phyloP scores from a whole-genome alignment of 2,329 filamentous ascomycete species.

The Exophiala calicioides region DNA sequence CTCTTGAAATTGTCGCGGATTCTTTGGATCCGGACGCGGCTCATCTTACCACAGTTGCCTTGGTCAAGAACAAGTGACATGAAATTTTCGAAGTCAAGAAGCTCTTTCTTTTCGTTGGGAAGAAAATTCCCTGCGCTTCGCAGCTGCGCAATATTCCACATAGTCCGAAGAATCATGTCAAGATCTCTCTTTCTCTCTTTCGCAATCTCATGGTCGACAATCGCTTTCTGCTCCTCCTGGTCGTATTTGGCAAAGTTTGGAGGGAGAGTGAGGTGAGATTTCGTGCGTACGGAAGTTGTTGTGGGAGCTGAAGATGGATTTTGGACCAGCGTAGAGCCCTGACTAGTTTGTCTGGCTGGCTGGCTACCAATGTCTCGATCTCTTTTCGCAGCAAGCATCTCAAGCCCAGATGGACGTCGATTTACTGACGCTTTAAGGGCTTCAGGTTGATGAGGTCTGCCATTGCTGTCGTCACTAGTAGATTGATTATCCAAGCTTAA shows the following conservation, averaged over 20 bases:
- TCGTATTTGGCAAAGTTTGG: conserved; percentile 12
- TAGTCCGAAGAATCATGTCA: conserved; percentile 12
- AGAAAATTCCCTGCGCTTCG: conserved; percentile 15
- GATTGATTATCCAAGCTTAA: conserved; percentile 2
- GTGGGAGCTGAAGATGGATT: neutral
- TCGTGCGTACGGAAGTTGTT: neutral
- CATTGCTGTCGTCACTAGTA: conserved; percentile 8
- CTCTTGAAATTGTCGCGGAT: conserved; percentile 26
- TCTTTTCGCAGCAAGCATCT: conserved; percentile 13
- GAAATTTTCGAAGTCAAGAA: conserved; percentile 21
- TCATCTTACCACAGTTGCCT: conserved; percentile 14
- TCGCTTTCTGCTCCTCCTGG: conserved; percentile 15
- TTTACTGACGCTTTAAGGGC: neutral
- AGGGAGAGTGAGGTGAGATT: conserved; percentile 10
- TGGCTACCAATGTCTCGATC: neutral
- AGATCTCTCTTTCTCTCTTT: conserved; percentile 27
- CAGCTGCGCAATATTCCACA: conserved; percentile 16
- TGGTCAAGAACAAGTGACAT: conserved; percentile 19
- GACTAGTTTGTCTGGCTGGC: neutral
- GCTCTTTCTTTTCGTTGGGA: conserved; percentile 19
- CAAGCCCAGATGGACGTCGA: conserved; percentile 1
- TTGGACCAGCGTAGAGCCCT: too few species aligned
- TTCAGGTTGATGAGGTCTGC: neutral
- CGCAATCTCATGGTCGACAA: conserved; percentile 21
- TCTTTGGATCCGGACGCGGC: conserved; percentile 17